phyloP scores from a whole-genome alignment of 2,329 filamentous ascomycete species.

The Monilinia fructicola region DNA sequence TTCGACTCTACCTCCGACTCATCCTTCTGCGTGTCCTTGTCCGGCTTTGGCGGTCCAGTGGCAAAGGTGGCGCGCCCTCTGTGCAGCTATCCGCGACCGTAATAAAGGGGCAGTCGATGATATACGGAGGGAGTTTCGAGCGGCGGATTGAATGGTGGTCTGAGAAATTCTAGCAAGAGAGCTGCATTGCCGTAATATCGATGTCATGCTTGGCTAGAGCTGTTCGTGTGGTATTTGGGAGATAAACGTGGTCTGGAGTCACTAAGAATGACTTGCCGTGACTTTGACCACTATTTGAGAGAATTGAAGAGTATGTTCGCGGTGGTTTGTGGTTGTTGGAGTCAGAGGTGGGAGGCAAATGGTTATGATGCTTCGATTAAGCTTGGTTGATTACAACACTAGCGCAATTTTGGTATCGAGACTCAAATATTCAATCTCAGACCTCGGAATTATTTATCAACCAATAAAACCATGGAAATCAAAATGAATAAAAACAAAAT shows the following conservation, averaged over 20 bases:
- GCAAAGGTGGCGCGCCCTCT: slow-evolving; percentile 33
- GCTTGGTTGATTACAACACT: slow-evolving; percentile 21
- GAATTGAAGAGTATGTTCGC: slow-evolving; percentile 13
- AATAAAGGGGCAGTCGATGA: slow-evolving; percentile 44
- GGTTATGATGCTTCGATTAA: slow-evolving; percentile 22
- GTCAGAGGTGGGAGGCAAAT: slow-evolving; percentile 24
- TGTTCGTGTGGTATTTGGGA: slow-evolving; percentile 5
- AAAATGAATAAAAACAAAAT: not conserved
- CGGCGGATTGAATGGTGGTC: slow-evolving; percentile 53
- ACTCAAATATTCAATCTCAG: slow-evolving; percentile 1
- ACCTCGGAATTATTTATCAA: not conserved
- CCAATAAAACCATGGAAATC: not conserved
- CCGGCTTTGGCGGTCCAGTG: slow-evolving; percentile 28
- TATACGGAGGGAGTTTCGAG: slow-evolving; percentile 48
- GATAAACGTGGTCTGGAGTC: slow-evolving; percentile 26
- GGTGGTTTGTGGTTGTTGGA: slow-evolving; percentile 16
- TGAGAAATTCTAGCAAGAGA: slow-evolving; percentile 63
- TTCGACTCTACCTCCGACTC: slow-evolving; percentile 34
- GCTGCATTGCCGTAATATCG: slow-evolving; percentile 64
- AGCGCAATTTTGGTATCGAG: slow-evolving; percentile 19
- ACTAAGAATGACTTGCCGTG: slow-evolving; percentile 29
- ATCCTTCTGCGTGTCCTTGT: slow-evolving; percentile 31
- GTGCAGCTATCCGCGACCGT: slow-evolving; percentile 41
- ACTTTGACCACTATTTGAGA: slow-evolving; percentile 32
- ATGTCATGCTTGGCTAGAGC: slow-evolving; percentile 57